Percentiles rank a stretch among this genome's conserved stretches.
Evolutionary conservation across 371 early-diverging fungal species (phyloP).

Genomic region (Basidiobolus meristosporus): DNA sequence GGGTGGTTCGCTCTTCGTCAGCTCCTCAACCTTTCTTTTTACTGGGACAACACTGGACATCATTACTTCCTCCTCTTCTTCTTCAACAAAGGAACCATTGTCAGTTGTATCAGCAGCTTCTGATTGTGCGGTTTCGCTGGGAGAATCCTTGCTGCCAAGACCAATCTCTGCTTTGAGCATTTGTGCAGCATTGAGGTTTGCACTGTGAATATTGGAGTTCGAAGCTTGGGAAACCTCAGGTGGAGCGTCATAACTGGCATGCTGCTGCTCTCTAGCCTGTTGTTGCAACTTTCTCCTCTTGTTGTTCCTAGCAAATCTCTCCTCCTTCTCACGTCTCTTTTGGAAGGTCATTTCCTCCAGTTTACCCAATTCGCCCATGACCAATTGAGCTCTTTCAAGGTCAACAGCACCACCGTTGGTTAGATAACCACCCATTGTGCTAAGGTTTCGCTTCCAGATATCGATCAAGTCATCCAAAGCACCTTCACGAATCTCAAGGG

Average conservation of each 20-base stretch:
- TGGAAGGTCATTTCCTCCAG: slow-evolving; percentile 74
- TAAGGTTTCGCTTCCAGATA: slow-evolving; percentile 67
- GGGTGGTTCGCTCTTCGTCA: not conserved
- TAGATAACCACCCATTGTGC: slow-evolving; percentile 65
- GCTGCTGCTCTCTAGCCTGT: no score
- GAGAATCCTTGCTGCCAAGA: no score
- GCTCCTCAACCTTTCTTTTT: not conserved
- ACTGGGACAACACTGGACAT: not conserved
- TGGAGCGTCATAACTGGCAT: no score
- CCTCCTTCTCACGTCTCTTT: slow-evolving; percentile 27
- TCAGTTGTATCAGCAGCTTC: slow-evolving; percentile 6
- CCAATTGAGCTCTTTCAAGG: slow-evolving; percentile 46
- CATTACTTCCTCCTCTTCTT: not conserved
- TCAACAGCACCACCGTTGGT: slow-evolving; percentile 67
- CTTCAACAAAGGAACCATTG: not conserved
- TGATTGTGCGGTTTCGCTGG: no score
- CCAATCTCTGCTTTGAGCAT: no score
- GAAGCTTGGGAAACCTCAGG: no score
- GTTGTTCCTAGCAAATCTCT: not conserved
- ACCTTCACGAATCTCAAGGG: slow-evolving; percentile 92
- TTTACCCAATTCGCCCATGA: slow-evolving; percentile 64
- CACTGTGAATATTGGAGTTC: no score
- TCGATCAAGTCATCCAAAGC: slow-evolving; percentile 82
- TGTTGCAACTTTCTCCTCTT: slow-evolving; percentile 8
- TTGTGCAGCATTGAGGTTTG: no score